These are phyloP conservation scores for Saccharata proteae DNA, from an alignment of 2,329 filamentous ascomycete genomes.

Conservation along the genomic window DNA sequence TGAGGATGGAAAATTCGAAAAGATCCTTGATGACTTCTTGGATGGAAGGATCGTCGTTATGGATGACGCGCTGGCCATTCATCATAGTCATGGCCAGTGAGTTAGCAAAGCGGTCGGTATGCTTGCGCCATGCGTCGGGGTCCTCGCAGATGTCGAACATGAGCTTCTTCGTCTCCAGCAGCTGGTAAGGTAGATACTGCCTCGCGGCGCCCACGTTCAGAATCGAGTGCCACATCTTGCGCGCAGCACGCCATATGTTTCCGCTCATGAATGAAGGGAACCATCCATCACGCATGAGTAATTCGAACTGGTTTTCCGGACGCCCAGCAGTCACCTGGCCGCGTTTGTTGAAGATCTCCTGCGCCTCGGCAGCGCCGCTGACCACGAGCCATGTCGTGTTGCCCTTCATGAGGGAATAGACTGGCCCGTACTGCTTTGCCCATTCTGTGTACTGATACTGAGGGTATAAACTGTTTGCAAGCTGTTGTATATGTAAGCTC, in stretches of 20 bases:
- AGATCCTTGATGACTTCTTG: slow-evolving; percentile 1
- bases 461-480: not conserved
- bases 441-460: slow-evolving; percentile 41
- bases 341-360: slow-evolving; percentile 4
- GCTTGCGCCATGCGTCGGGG: not conserved
- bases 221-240: slow-evolving; percentile 7
- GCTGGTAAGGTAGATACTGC: slow-evolving; percentile 9
- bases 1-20: not conserved
- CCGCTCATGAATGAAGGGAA: slow-evolving; percentile 1
- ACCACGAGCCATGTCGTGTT: slow-evolving; percentile 9
- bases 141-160: slow-evolving; percentile 1
- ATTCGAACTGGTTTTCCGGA: not conserved
- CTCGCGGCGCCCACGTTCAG: slow-evolving; percentile 6
- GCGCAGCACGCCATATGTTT: slow-evolving; percentile 1
- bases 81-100: slow-evolving; percentile 4
- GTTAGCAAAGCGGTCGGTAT: slow-evolving; percentile 2
- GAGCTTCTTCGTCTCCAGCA: slow-evolving; percentile 6
- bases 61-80: slow-evolving; percentile 1
- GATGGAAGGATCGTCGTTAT: not conserved
- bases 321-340: slow-evolving; percentile 2
- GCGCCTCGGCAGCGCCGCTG: not conserved
- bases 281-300: not conserved
- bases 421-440: slow-evolving; percentile 39
- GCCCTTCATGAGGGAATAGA: slow-evolving; percentile 41
- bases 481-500: not conserved